Conservation (phyloP, 1,139 yeast species). For the Blastobotrys ciferrii region DNA sequence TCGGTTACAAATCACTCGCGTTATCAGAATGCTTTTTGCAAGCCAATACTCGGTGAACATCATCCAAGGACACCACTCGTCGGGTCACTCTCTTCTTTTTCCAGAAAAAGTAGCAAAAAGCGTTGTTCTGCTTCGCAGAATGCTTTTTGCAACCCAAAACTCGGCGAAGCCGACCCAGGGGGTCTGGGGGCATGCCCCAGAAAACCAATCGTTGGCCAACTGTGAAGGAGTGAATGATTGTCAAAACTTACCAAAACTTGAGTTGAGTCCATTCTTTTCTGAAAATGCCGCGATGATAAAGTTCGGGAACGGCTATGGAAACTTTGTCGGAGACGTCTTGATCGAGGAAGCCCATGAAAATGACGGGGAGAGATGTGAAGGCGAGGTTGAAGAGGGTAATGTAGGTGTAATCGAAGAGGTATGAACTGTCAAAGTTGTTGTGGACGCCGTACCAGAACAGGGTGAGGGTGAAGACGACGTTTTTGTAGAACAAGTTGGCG, state of each 20-base stretch:
- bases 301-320: slow-evolving; percentile 83
- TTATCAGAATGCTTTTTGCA: no score
- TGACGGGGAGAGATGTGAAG: slow-evolving; percentile 90
- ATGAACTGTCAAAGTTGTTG: slow-evolving; percentile 85
- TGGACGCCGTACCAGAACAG: slow-evolving; percentile 91
- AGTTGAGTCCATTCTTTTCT: slow-evolving; percentile 75
- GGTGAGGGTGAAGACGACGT: slow-evolving; percentile 82
- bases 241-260: slow-evolving; percentile 60
- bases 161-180: no score
- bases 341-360: slow-evolving; percentile 84
- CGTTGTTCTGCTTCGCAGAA: no score
- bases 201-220: no score
- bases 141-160: no score
- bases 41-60: no score
- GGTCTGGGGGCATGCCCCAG: no score
- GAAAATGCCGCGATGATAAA: slow-evolving; percentile 80
- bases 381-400: slow-evolving; percentile 92
- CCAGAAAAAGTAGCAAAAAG: no score
- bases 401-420: slow-evolving; percentile 87
- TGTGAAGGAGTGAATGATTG: no score
- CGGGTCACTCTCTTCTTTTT: not conserved
- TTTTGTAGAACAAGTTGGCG: slow-evolving; percentile 89
- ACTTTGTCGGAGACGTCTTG: slow-evolving; percentile 87
- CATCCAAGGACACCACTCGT: no score
- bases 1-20: no score